Conservation (phyloP, 2,329 filamentous ascomycete species). For the Ophioceras dolichostomum region DNA sequence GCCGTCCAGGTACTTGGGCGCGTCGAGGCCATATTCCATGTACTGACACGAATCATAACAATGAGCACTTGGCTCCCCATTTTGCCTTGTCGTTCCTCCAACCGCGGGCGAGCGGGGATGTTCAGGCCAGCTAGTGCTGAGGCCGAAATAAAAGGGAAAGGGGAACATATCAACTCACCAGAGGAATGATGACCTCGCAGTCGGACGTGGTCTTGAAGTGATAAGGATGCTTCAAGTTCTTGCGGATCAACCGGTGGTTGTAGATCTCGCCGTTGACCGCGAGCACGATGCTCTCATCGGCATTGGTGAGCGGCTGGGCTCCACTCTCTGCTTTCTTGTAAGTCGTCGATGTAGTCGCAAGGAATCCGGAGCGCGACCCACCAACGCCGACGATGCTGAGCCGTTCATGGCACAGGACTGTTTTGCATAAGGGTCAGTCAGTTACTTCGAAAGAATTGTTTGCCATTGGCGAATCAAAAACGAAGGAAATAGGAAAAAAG, state of each 20-base stretch:
- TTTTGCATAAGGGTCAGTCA: too few species aligned
- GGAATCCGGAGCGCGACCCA: constrained; percentile 30
- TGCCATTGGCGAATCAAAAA: background rate
- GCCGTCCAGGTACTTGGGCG: constrained; percentile 87
- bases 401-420: constrained; percentile 93
- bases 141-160: background rate
- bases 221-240: constrained; percentile 70
- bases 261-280: constrained; percentile 99
- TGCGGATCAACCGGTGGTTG: constrained; percentile 94
- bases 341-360: constrained; percentile 8
- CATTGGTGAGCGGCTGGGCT: constrained; percentile 88
- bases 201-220: constrained; percentile 98
- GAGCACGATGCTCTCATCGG: constrained; percentile 76
- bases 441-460: too few species aligned
- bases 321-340: constrained; percentile 58
- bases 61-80: background rate
- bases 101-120: background rate
- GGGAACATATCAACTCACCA: constrained; percentile 45
- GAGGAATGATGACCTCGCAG: constrained; percentile 95
- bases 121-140: background rate
- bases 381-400: constrained; percentile 95
- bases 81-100: background rate
- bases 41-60: constrained; percentile 45
- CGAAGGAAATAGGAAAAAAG: too few species aligned
- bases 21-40: constrained; percentile 80